phyloP scores from a whole-genome alignment of 441 rosid genomes.

The Euphorbia corollata region DNA sequence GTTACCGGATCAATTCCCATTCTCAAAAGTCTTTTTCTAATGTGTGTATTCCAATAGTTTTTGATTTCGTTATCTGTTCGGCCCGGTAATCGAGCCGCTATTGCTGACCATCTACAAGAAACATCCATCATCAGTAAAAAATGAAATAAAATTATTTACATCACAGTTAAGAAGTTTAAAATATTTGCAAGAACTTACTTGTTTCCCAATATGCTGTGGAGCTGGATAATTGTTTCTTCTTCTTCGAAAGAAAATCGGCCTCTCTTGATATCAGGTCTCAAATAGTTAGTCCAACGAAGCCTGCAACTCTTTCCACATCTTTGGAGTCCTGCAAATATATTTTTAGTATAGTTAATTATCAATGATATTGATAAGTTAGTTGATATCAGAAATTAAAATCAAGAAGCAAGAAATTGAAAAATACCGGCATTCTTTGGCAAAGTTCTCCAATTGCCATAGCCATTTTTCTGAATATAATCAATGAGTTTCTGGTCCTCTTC shows the following conservation, averaged over 20 bases:
- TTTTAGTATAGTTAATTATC: too few relatives aligned
- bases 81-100: conserved; percentile 52
- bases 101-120: conserved; percentile 72
- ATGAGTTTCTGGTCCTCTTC: conserved; percentile 61
- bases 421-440: conserved; percentile 62
- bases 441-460: conserved; percentile 66
- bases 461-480: conserved; percentile 38
- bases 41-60: too few relatives aligned
- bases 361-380: too few relatives aligned
- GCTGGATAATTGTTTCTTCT: conserved; percentile 40
- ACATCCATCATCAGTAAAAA: not conserved
- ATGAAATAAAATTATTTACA: too few relatives aligned
- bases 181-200: conserved; percentile 25
- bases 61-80: too few relatives aligned
- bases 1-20: conserved; percentile 94
- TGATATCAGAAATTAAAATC: too few relatives aligned
- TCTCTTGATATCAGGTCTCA: conserved; percentile 58
- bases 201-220: conserved; percentile 45
- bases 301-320: conserved; percentile 75
- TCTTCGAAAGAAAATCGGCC: conserved; percentile 59
- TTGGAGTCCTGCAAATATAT: conserved; percentile 35
- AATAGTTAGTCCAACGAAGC: conserved; percentile 59
- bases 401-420: not conserved
- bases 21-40: conserved; percentile 57
- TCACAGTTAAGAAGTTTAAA: too few relatives aligned